Evolutionary conservation across 441 rosid species (phyloP).

Genomic region (Lepidium campestre): DNA sequence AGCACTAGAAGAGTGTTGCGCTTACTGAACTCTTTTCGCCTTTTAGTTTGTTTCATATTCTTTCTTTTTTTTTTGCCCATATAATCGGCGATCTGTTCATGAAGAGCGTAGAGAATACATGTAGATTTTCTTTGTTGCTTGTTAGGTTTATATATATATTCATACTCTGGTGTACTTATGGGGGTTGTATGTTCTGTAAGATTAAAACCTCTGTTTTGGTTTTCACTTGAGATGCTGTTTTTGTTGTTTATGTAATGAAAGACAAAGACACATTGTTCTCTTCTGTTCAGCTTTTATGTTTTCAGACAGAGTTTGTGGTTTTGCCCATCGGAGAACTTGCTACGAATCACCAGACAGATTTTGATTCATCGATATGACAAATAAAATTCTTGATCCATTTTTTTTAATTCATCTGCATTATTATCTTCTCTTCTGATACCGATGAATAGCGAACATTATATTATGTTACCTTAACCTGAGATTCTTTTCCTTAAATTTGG

Average conservation of each 20-base stretch:
- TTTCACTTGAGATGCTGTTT: constrained; percentile 4
- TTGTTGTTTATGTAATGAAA: neutral
- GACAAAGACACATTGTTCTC: constrained; percentile 1
- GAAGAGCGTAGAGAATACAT: constrained; percentile 23
- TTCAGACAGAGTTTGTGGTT: neutral
- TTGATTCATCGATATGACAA: neutral
- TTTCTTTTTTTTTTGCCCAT: neutral
- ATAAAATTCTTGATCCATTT: neutral
- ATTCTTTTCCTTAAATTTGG: too few species aligned
- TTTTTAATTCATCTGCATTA: neutral
- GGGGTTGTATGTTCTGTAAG: constrained; percentile 23
- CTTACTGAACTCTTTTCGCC: constrained; percentile 6
- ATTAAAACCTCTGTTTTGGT: constrained; percentile 22
- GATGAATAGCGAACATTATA: neutral
- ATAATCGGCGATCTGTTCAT: constrained; percentile 9
- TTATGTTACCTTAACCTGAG: neutral
- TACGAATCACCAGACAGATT: neutral
- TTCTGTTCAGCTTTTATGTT: neutral
- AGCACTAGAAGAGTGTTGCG: constrained; percentile 18
- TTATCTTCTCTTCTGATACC: neutral
- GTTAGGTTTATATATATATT: constrained; percentile 21
- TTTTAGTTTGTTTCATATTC: constrained; percentile 13
- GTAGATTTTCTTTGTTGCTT: constrained; percentile 10
- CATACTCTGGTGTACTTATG: constrained; percentile 24
- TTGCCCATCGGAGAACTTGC: neutral